phyloP scores from a whole-genome alignment of 2,329 filamentous ascomycete species.

The Hypoxylon sp. region DNA sequence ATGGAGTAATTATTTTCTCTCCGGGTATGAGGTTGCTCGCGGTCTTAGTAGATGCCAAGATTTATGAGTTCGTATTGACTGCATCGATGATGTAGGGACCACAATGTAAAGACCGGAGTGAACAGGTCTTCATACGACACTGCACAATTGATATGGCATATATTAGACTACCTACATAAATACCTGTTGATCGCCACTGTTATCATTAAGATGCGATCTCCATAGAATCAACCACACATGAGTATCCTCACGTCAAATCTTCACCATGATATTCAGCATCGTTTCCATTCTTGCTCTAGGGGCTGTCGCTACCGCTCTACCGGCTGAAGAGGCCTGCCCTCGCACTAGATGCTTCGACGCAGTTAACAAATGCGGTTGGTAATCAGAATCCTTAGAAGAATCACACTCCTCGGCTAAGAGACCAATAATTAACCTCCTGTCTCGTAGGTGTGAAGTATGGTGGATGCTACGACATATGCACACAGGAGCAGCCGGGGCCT shows the following conservation, averaged over 20 bases:
- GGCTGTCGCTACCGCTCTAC: conserved; percentile 18
- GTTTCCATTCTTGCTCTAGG: conserved; percentile 31
- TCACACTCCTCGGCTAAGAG: too few species aligned
- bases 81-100: conserved; percentile 18
- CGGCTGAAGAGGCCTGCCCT: conserved; percentile 32
- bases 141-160: conserved; percentile 15
- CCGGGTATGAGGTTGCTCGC: conserved; percentile 18
- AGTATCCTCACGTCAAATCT: neutral
- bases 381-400: neutral
- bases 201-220: neutral
- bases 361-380: conserved; percentile 39
- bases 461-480: conserved; percentile 42
- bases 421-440: conserved; percentile 7
- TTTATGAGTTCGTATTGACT: conserved; percentile 28
- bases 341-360: conserved; percentile 39
- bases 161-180: conserved; percentile 30
- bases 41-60: conserved; percentile 33
- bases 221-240: neutral
- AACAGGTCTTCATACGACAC: conserved; percentile 14
- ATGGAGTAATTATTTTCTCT: conserved; percentile 32
- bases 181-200: neutral
- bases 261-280: conserved; percentile 38
- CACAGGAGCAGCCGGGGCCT: conserved; percentile 20
- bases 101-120: conserved; percentile 7
- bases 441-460: conserved; percentile 36